Percentiles rank a stretch among this genome's conserved stretches.
phyloP scores from a whole-genome alignment of 169 alveolate genomes.

The Neospora caninum region DNA sequence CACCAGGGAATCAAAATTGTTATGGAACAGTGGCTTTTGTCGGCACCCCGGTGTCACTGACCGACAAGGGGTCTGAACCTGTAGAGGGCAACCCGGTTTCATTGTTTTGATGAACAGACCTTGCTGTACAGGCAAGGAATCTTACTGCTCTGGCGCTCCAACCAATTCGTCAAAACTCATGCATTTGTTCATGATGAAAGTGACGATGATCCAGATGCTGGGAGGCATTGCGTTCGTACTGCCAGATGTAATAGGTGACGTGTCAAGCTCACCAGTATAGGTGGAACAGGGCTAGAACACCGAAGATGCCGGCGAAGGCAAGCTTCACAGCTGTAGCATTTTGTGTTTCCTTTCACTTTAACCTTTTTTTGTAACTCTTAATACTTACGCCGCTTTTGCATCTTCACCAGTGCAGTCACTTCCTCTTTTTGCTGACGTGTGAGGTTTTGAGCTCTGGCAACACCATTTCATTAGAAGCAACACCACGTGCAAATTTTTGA shows the following conservation, averaged over 20 bases:
- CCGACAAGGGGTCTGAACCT: conserved; percentile 63
- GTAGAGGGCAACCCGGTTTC: not conserved
- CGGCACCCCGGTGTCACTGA: not conserved
- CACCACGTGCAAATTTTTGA: not conserved
- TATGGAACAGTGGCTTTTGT: too few species aligned
- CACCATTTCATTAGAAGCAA: not conserved
- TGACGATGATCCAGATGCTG: conserved; percentile 66
- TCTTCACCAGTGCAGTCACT: conserved; percentile 42
- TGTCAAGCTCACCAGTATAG: conserved; percentile 21
- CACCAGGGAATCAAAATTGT: too few species aligned
- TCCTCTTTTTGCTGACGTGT: conserved; percentile 9
- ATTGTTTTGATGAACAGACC: not conserved
- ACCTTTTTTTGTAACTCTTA: not conserved
- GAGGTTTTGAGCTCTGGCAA: conserved; percentile 35
- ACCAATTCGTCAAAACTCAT: conserved; percentile 57
- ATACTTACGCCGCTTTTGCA: conserved; percentile 59
- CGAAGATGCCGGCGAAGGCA: conserved; percentile 36
- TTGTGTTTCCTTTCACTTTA: not conserved
- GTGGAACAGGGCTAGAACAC: conserved; percentile 13
- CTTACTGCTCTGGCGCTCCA: conserved; percentile 63
- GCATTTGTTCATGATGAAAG: conserved; percentile 62
- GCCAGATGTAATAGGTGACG: too few species aligned
- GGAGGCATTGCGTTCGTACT: not conserved
- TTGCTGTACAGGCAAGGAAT: not conserved
- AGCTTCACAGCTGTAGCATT: conserved; percentile 19